Evolutionary conservation across 2,329 filamentous ascomycete genomes (phyloP), one percentile per base, ranked within the genome.

Genomic region (Thyridium curvatum): DNA sequence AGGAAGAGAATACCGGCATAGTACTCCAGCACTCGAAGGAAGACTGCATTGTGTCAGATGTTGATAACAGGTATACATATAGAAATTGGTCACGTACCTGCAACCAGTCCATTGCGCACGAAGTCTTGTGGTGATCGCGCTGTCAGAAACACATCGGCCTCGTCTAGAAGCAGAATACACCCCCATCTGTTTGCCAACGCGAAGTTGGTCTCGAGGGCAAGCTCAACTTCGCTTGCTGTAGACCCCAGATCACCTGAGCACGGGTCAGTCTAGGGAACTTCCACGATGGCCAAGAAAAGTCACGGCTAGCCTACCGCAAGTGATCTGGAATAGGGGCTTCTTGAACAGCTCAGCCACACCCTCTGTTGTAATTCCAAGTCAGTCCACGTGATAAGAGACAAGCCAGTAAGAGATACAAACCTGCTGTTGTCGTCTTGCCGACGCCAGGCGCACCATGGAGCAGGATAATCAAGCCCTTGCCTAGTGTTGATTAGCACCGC

Each of bases 211-310:
- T 37, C 30, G 0, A 54, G 34, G 3, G 51, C 49, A 2, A 39
- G 35, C 38, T 61, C 60, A 0, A 60, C 53, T 8, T 54, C 46
- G 6, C 38, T 44, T 1, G 58, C 44, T 3, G 53, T 61, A 12
- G 64, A 59, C 1, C 58, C 59, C 10, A 62, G 47, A 35, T 61
- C 59, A 41, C 49, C n/a, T n/a, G n/a, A n/a, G n/a, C n/a, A n/a
- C n/a, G n/a, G n/a, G n/a, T n/a, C n/a, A n/a, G n/a, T n/a, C n/a
- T n/a, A n/a, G n/a, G n/a, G n/a, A n/a, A n/a, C n/a, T n/a, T n/a
- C n/a, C n/a, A n/a, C 49, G 38, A 33, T 26, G 13, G n/a, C 13
- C 9, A 5, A 4, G 2, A 4, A 29, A 12, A 3, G 31, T 29
- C 8, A 34, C n/a, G n/a, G n/a, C n/a, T n/a, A n/a, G n/a, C n/a